Evolutionary conservation across 371 early-diverging fungal genomes (phyloP).

Genomic region (Entomophthora muscae): DNA sequence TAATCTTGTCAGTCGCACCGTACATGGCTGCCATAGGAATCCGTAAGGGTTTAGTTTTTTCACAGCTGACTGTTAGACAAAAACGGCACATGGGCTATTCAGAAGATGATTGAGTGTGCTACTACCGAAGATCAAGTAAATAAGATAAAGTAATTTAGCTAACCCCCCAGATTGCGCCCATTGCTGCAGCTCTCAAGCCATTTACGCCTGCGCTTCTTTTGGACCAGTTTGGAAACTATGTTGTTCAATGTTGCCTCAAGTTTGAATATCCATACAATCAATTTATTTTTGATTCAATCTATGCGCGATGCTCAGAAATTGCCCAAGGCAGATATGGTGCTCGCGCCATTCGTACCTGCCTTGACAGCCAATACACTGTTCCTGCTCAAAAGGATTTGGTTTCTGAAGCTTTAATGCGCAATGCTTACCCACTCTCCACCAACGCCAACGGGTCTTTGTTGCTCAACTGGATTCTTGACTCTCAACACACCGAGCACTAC

Average conservation of each 20-base stretch:
- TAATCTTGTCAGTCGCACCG: constrained; percentile 52
- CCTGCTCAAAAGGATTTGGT: constrained; percentile 71
- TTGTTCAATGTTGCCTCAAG: constrained; percentile 86
- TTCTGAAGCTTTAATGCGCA: constrained; percentile 62
- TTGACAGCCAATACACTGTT: constrained; percentile 69
- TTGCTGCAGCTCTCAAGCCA: constrained; percentile 47
- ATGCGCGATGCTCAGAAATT: constrained; percentile 69
- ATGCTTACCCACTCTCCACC: constrained; percentile 56
- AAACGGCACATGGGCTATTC: constrained; percentile 96
- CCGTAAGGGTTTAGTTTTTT: constrained; percentile 22
- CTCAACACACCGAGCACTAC: constrained; percentile 54
- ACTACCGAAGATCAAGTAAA: constrained; percentile 20
- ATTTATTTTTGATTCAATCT: constrained; percentile 88
- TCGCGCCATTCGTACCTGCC: constrained; percentile 85
- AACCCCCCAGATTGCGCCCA: constrained; percentile 45
- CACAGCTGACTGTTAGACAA: constrained; percentile 18
- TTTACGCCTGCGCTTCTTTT: constrained; percentile 75
- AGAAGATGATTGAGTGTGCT: constrained; percentile 86
- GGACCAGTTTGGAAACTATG: constrained; percentile 96
- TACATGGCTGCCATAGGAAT: constrained; percentile 81
- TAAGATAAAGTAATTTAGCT: neutral
- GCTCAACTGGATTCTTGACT: constrained; percentile 85
- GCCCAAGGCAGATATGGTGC: constrained; percentile 93
- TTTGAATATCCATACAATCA: constrained; percentile 63
- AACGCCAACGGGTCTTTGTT: constrained; percentile 88